Evolutionary conservation across 192 early-diverging fungal species (phyloP).

Genomic region (Polychytrium aggregatum): DNA sequence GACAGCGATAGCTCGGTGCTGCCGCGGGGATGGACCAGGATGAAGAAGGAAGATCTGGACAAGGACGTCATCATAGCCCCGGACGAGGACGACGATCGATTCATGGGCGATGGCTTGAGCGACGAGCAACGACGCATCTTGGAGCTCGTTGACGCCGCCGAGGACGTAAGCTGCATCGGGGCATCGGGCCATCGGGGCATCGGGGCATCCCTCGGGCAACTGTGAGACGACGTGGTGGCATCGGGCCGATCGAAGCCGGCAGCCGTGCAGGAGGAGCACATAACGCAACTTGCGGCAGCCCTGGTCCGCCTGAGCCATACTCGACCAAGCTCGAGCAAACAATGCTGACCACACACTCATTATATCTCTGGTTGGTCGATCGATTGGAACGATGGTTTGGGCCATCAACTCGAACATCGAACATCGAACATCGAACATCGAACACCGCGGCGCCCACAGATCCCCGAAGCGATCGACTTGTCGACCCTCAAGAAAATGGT

Average conservation of each 20-base stretch:
- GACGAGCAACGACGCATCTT: conserved; percentile 64
- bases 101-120: conserved; percentile 75
- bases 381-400: too few relatives aligned
- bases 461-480: conserved; percentile 52
- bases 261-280: neutral
- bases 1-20: too few relatives aligned
- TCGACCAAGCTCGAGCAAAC: too few relatives aligned
- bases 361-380: conserved; percentile 1
- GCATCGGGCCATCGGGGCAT: neutral
- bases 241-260: neutral
- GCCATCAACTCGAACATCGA: too few relatives aligned
- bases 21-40: too few relatives aligned
- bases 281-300: too few relatives aligned
- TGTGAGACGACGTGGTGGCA: neutral
- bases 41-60: too few relatives aligned
- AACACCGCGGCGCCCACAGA: conserved; percentile 1
- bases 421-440: too few relatives aligned
- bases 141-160: conserved; percentile 74
- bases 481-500: conserved; percentile 61
- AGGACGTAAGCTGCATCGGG: conserved; percentile 42
- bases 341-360: conserved; percentile 1
- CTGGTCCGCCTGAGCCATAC: too few relatives aligned
- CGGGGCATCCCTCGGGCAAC: neutral
- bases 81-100: too few relatives aligned
- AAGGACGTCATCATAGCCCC: too few relatives aligned